Percentiles rank a stretch among this genome's conserved stretches.
Evolutionary conservation across 106 monocot genomes (phyloP).

Genomic region (Hemerocallis citrina): DNA sequence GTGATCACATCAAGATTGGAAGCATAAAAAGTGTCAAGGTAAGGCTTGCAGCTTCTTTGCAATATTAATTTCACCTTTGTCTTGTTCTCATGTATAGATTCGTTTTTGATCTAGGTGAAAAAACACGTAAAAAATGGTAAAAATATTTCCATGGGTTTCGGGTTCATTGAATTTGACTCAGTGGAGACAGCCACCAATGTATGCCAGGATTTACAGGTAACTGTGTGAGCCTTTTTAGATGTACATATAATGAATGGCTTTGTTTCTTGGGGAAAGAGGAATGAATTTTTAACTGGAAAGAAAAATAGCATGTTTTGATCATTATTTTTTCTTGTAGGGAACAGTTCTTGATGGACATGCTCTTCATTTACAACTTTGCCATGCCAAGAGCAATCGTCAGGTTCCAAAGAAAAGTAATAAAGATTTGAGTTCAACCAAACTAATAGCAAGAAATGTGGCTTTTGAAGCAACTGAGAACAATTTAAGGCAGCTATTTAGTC

Average conservation of each 20-base stretch:
- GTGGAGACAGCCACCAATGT: constrained; percentile 67
- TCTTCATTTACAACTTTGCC: constrained; percentile 88
- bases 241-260: no score
- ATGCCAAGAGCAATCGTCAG: constrained; percentile 41
- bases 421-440: constrained; percentile 75
- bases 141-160: constrained; percentile 89
- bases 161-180: constrained; percentile 93
- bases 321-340: constrained; percentile 41
- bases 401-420: constrained; percentile 54
- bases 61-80: no score
- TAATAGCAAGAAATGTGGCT: constrained; percentile 91
- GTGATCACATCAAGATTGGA: constrained; percentile 53
- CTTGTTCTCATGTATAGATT: neutral
- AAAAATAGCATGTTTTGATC: neutral
- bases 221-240: neutral
- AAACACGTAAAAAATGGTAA: constrained; percentile 93
- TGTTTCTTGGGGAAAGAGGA: no score
- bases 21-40: constrained; percentile 78
- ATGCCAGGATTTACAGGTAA: constrained; percentile 78
- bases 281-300: neutral
- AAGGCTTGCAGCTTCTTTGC: neutral
- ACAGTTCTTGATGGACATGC: constrained; percentile 96
- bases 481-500: constrained; percentile 78
- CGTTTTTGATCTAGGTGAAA: constrained; percentile 46
- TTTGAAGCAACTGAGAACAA: constrained; percentile 96